Evolutionary conservation across 1,284 basidiomycete genomes (phyloP).

Genomic region (Apiotrichum porosum): DNA sequence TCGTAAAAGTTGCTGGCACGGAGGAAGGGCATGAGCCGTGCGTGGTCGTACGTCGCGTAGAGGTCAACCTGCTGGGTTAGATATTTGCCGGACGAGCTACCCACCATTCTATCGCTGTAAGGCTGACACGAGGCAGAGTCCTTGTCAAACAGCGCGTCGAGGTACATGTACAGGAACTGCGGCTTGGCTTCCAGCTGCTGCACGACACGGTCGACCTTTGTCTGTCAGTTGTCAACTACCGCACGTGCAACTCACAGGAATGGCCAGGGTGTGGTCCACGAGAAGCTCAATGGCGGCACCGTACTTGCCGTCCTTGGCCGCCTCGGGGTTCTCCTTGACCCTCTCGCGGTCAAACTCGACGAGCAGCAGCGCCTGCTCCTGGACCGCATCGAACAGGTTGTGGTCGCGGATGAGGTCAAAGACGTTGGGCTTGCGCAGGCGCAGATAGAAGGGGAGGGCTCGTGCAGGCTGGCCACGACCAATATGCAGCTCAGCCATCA

Average conservation of each 20-base stretch:
- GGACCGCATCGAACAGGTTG: conserved; percentile 90
- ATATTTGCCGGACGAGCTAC: background rate
- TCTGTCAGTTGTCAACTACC: conserved; percentile 7
- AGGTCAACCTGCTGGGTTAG: conserved; percentile 62
- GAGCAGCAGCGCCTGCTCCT: conserved; percentile 84
- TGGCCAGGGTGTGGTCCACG: conserved; percentile 92
- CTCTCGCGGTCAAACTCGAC: conserved; percentile 93
- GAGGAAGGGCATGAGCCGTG: conserved; percentile 80
- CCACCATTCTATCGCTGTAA: conserved; percentile 78
- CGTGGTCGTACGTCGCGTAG: conserved; percentile 80
- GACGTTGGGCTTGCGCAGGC: conserved; percentile 78
- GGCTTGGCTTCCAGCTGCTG: conserved; percentile 74
- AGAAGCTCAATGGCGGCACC: conserved; percentile 75
- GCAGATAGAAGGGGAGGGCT: conserved; percentile 83
- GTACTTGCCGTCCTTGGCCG: conserved; percentile 37
- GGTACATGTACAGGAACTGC: conserved; percentile 84
- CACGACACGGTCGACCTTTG: conserved; percentile 85
- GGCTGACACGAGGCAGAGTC: conserved; percentile 75
- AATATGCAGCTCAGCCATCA: conserved; percentile 85
- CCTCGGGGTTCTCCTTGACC: conserved; percentile 50
- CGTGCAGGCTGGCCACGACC: conserved; percentile 87
- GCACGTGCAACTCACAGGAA: conserved; percentile 62
- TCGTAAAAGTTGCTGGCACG: conserved; percentile 88
- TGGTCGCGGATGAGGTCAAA: conserved; percentile 92
- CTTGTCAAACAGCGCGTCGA: conserved; percentile 83